Conservation (phyloP, 2,329 filamentous ascomycete genomes). For the Sporothrix globosa region DNA sequence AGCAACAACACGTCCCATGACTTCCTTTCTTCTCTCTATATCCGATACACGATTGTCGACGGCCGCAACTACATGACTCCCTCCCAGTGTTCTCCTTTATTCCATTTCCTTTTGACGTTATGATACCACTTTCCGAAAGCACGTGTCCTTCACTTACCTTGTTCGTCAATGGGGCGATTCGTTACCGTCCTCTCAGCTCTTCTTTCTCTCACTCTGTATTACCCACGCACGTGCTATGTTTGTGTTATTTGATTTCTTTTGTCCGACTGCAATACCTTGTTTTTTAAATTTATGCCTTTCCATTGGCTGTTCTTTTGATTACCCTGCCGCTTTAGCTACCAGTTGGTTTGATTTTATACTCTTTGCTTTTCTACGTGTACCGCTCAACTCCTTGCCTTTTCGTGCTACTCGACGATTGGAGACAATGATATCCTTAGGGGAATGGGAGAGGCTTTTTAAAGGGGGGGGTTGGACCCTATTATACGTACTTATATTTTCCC, state of each 20-base stretch:
- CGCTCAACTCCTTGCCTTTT: background rate
- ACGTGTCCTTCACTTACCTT: slow-evolving; percentile 23
- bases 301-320: slow-evolving; percentile 6
- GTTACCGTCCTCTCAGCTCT: background rate
- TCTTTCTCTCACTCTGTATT: slow-evolving; percentile 6
- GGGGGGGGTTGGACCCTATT: background rate
- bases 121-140: slow-evolving; percentile 35
- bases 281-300: slow-evolving; percentile 19
- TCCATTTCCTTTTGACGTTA: slow-evolving; percentile 32
- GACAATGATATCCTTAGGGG: slow-evolving; percentile 2
- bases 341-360: background rate
- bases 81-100: slow-evolving; percentile 15
- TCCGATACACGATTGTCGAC: slow-evolving; percentile 64
- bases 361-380: background rate
- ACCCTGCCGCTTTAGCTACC: background rate
- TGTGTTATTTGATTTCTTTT: background rate
- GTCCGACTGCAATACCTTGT: background rate
- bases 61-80: slow-evolving; percentile 61
- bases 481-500: slow-evolving; percentile 3
- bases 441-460: background rate
- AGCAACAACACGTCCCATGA: slow-evolving; percentile 29
- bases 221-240: background rate
- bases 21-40: background rate
- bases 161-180: background rate
- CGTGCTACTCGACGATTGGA: slow-evolving; percentile 7